A percentile compares a stretch with the other conserved stretches of the same genome.
These are phyloP conservation scores for Delphinella strobiligena DNA, from an alignment of 2,329 filamentous ascomycete genomes.

Conservation along the genomic window DNA sequence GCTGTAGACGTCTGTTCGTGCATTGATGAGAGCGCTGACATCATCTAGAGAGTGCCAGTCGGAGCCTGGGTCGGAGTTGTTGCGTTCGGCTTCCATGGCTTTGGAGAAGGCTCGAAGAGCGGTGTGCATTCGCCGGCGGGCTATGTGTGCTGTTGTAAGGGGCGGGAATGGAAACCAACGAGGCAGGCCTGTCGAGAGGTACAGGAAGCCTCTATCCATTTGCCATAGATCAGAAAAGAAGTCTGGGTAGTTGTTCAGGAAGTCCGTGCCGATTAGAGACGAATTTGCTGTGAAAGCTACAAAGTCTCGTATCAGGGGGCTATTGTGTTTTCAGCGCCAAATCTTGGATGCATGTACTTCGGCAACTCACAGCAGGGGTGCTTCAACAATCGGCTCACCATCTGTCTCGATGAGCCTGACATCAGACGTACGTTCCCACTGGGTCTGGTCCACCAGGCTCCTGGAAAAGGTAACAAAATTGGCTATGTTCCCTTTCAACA, in stretches of 20 bases:
- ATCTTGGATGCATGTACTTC: neutral
- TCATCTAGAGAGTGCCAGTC: conserved; percentile 24
- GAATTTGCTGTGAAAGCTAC: conserved; percentile 39
- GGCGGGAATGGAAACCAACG: conserved; percentile 43
- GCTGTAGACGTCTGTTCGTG: conserved; percentile 19
- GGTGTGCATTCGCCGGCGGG: conserved; percentile 17
- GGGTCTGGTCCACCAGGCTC: conserved; percentile 48
- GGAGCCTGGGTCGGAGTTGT: conserved; percentile 18
- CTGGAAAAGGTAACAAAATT: conserved; percentile 48
- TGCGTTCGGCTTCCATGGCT: conserved; percentile 19
- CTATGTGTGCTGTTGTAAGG: conserved; percentile 35
- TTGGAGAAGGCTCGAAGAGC: conserved; percentile 17
- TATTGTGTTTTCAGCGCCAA: conserved; percentile 4
- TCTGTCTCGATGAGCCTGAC: conserved; percentile 30
- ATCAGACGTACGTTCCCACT: conserved; percentile 47
- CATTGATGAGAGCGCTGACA: conserved; percentile 21
- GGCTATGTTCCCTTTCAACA: conserved; percentile 34
- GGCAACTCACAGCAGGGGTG: conserved; percentile 28
- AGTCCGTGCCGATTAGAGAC: conserved; percentile 40
- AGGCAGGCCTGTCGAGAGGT: conserved; percentile 43
- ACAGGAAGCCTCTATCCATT: conserved; percentile 42
- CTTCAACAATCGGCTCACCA: conserved; percentile 37
- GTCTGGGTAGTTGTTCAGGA: conserved; percentile 39
- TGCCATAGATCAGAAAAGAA: conserved; percentile 44
- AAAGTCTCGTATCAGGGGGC: conserved; percentile 43